Evolutionary conservation across 2,329 filamentous ascomycete genomes (phyloP).

Genomic region (Aulographum hederae): DNA sequence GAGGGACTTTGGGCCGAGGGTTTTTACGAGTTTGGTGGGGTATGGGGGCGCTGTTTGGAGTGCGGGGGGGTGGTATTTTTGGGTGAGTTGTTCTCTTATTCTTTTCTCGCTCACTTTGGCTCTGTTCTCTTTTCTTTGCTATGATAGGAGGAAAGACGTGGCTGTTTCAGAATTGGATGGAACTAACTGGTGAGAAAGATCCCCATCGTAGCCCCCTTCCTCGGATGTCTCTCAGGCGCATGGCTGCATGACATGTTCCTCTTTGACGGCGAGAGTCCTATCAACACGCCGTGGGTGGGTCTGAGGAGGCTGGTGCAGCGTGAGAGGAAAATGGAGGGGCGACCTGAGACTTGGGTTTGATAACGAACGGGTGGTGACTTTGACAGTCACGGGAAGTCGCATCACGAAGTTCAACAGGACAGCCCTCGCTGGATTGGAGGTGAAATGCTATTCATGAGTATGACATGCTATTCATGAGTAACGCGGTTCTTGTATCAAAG

Average conservation of each 20-base stretch:
- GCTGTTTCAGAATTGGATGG: neutral
- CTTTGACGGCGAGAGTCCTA: slow-evolving; percentile 5
- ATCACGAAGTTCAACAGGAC: too few relatives aligned
- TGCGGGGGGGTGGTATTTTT: slow-evolving; percentile 2
- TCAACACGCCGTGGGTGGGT: slow-evolving; percentile 6
- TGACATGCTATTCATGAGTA: too few relatives aligned
- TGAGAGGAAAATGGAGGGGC: neutral
- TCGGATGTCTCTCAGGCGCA: slow-evolving; percentile 4
- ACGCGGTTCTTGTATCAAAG: too few relatives aligned
- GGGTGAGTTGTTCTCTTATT: slow-evolving; percentile 1
- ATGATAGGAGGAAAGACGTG: neutral
- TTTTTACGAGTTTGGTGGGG: slow-evolving; percentile 1
- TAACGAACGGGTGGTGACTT: too few relatives aligned
- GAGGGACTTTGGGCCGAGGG: slow-evolving; percentile 3
- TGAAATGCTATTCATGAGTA: too few relatives aligned
- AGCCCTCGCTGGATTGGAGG: too few relatives aligned
- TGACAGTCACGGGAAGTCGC: too few relatives aligned
- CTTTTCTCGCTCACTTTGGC: too few relatives aligned
- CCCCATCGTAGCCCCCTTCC: slow-evolving; percentile 5
- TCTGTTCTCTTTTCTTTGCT: too few relatives aligned
- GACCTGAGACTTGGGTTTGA: too few relatives aligned
- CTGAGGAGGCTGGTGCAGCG: neutral
- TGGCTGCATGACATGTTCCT: slow-evolving; percentile 9
- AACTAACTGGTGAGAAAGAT: slow-evolving; percentile 1
- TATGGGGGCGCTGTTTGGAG: slow-evolving; percentile 4